Evolutionary conservation across 306 rosid genomes (phyloP), one percentile per base, ranked within the genome.

Genomic region (Begonia masoniana): DNA sequence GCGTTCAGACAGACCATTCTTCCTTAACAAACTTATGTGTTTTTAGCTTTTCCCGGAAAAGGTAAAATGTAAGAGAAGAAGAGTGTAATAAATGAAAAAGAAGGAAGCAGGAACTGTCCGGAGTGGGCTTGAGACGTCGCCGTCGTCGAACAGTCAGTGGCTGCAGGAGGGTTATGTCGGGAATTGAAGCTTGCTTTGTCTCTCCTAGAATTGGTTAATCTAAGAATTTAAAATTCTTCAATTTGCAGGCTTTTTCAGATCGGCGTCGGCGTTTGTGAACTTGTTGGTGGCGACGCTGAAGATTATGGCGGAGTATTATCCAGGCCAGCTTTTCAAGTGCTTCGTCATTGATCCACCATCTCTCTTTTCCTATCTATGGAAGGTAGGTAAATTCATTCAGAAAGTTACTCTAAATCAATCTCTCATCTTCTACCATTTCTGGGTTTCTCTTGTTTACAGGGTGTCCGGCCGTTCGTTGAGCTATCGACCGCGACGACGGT

Each of bases 261-360:
- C 99, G 19, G 99, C 81, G 13, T 83, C 99, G 63, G 82, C 82
- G 59, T 83, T 91, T 68, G 75, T 86, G 96, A 91, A 91, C 68
- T 43, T 66, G 11, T 24, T 86, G 60, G 62, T 86, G 62, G 72
- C 79, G 43, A 75, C 82, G 14, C 79, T 91, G 77, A 91, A 91
- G 75, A 74, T 75, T 13, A 81, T 81, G 64, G 84, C 67, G 0
- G 99, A 86, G 50, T 79, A 75, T 70, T 91, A 91, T 69, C 99
- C 99, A 4, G 77, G 75, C 4, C 75, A 83, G 19, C 79, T 91
- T 31, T 35, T 60, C 70, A 77, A 78, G 51, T 85, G 88, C 4
- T 91, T 91, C 60, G 80, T 91, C 4, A 81, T 86, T n/a, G 99
- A 91, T 75, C 88, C 99, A 39, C 99, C 99, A 0, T 69, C 88